Evolutionary conservation across 768 basidiomycete species (phyloP).

Genomic region (Floccularia luteovirens): DNA sequence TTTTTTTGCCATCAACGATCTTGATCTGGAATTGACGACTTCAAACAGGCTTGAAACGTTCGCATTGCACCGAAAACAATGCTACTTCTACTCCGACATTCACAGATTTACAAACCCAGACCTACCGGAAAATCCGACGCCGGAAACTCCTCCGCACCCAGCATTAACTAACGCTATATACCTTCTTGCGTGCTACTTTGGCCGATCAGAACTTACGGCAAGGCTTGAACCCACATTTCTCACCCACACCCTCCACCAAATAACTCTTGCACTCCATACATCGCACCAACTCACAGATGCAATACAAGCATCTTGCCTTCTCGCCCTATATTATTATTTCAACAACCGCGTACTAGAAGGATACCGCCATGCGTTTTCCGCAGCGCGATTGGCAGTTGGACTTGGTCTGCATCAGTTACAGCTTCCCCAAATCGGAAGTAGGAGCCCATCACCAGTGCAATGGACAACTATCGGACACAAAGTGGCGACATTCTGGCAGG

Average conservation of each 20-base stretch:
- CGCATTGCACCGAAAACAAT: conserved; percentile 49
- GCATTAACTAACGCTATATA: conserved; percentile 57
- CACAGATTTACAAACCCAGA: conserved; percentile 25
- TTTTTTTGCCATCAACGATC: not conserved
- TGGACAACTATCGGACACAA: conserved; percentile 36
- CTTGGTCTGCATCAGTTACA: conserved; percentile 52
- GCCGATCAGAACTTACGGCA: conserved; percentile 28
- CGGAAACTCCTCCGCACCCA: conserved; percentile 35
- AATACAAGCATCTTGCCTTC: conserved; percentile 51
- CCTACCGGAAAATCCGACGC: no score
- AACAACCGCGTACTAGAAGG: conserved; percentile 51
- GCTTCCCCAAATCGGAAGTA: conserved; percentile 14
- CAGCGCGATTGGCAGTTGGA: conserved; percentile 53
- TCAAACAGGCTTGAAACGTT: conserved; percentile 38
- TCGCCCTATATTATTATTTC: conserved; percentile 54
- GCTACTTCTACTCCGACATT: conserved; percentile 45
- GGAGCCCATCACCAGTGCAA: conserved; percentile 13
- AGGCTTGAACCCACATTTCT: conserved; percentile 42
- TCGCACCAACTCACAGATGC: conserved; percentile 50
- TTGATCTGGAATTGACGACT: no score
- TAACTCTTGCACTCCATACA: conserved; percentile 44
- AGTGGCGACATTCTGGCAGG: conserved; percentile 51
- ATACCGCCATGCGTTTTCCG: conserved; percentile 52
- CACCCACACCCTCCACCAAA: conserved; percentile 38
- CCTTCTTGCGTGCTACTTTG: conserved; percentile 51